Conservation (phyloP, 805 yeast genomes). For the Metschnikowia santaceciliae region DNA sequence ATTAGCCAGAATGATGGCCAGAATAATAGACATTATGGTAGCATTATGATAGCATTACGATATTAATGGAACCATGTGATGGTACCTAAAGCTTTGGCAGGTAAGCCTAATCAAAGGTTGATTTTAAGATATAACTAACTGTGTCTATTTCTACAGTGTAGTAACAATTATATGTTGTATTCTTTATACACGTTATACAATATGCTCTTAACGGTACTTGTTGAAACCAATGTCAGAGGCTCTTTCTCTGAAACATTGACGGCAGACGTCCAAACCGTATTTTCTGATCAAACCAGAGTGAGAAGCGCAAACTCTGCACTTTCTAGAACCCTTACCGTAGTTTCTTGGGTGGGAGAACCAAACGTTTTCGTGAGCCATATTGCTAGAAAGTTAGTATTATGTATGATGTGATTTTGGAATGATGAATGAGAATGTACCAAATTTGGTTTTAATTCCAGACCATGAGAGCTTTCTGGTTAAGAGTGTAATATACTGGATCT, state of each 20-base stretch:
- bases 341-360: conserved; percentile 99
- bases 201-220: conserved; percentile 83
- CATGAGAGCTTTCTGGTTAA: no score
- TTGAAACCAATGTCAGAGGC: conserved; percentile 98
- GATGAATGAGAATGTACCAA: no score
- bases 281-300: conserved; percentile 99
- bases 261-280: conserved; percentile 99
- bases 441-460: no score
- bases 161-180: conserved; percentile 9
- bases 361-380: conserved; percentile 99
- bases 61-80: no score
- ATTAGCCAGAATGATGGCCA: no score
- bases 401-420: no score
- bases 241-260: conserved; percentile 99
- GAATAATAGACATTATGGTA: no score
- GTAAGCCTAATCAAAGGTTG: no score
- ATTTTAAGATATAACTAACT: no score
- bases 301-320: conserved; percentile 98
- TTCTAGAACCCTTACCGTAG: conserved; percentile 99
- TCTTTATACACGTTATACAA: conserved; percentile 14
- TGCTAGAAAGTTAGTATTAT: conserved; percentile 45
- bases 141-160: neutral
- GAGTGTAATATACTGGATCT: no score
- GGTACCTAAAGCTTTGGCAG: no score
- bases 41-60: no score